These are phyloP conservation scores for Cnidoscolus chayamansa DNA, from an alignment of 441 rosid species.

Conservation along the genomic window DNA sequence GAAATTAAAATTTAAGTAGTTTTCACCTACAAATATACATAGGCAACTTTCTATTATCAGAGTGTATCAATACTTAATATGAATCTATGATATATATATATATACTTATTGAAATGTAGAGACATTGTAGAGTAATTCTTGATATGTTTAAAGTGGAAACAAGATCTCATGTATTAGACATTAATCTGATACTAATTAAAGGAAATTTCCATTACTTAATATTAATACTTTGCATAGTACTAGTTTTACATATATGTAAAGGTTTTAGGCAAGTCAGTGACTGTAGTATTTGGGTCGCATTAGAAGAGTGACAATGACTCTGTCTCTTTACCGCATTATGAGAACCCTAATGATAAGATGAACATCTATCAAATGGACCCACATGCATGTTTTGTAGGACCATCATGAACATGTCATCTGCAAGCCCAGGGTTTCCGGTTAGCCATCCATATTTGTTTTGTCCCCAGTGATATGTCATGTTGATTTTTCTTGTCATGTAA, in stretches of 20 bases:
- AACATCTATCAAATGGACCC: conserved; percentile 3
- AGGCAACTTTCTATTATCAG: no score
- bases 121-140: no score
- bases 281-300: conserved; percentile 17
- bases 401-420: conserved; percentile 4
- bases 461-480: neutral
- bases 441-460: conserved; percentile 15
- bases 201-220: neutral
- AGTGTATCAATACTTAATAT: no score
- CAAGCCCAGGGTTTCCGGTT: conserved; percentile 17
- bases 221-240: conserved; percentile 12
- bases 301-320: neutral
- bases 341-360: neutral
- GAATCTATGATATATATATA: no score
- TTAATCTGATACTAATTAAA: no score
- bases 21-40: no score
- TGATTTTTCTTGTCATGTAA: neutral
- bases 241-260: neutral
- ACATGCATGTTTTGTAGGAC: conserved; percentile 12
- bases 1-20: no score
- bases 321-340: neutral
- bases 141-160: no score
- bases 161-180: no score
- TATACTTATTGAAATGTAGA: no score
- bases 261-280: neutral